A percentile compares a stretch with the other conserved stretches of the same genome.
Evolutionary conservation across 2,329 filamentous ascomycete genomes (phyloP).

Genomic region (Verruconis gallopava): DNA sequence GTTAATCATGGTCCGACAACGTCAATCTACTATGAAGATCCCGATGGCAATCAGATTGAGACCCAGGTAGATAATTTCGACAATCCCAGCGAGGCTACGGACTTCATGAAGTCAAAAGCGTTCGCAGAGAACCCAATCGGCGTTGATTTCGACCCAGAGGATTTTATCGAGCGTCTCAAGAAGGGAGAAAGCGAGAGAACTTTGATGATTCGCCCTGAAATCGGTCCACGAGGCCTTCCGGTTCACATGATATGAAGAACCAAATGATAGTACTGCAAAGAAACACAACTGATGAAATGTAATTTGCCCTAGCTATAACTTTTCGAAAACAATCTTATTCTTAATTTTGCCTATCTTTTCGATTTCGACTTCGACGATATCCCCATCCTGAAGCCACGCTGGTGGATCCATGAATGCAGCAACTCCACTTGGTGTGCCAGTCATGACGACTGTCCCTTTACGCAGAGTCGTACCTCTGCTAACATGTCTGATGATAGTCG

Average conservation of each 20-base stretch:
- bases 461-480: slow-evolving; percentile 33
- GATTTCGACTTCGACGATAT: slow-evolving; percentile 55
- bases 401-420: slow-evolving; percentile 24
- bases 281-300: too few species aligned
- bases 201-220: slow-evolving; percentile 12
- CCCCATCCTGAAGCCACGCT: slow-evolving; percentile 58
- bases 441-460: slow-evolving; percentile 36
- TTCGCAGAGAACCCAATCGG: slow-evolving; percentile 34
- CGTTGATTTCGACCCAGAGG: slow-evolving; percentile 33
- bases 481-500: slow-evolving; percentile 31
- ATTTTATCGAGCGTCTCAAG: slow-evolving; percentile 21
- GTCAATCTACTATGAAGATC: slow-evolving; percentile 37
- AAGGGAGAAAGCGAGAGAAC: slow-evolving; percentile 15
- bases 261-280: too few species aligned
- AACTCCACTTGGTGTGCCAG: slow-evolving; percentile 33
- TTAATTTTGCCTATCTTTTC: slow-evolving; percentile 26
- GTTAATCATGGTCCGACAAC: slow-evolving; percentile 37
- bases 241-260: not conserved
- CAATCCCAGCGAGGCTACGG: slow-evolving; percentile 22
- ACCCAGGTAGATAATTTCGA: slow-evolving; percentile 28
- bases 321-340: slow-evolving; percentile 3
- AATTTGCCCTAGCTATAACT: too few species aligned
- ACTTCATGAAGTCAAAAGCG: slow-evolving; percentile 26
- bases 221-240: slow-evolving; percentile 8
- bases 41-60: slow-evolving; percentile 37